phyloP scores from a whole-genome alignment of 768 basidiomycete genomes.

The Tylopilus vinaceipallidus region DNA sequence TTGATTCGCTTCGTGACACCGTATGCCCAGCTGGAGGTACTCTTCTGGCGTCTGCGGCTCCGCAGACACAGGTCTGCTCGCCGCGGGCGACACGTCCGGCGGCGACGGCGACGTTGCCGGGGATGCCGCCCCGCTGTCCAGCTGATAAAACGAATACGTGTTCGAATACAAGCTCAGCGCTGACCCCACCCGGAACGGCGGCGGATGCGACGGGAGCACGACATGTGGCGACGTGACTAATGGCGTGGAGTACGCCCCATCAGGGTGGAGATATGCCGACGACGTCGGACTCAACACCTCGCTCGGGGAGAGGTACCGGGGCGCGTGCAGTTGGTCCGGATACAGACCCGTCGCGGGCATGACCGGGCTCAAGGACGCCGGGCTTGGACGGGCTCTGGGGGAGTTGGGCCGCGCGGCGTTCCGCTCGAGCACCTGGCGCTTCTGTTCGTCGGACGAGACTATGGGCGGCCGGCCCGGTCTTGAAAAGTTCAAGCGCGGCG shows the following conservation, averaged over 20 bases:
- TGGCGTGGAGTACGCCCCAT: conserved; percentile 15
- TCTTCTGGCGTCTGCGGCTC: conserved; percentile 52
- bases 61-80: conserved; percentile 16
- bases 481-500: conserved; percentile 57
- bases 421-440: conserved; percentile 53
- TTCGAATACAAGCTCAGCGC: conserved; percentile 51
- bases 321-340: background rate
- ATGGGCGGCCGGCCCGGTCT: conserved; percentile 53
- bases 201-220: conserved; percentile 33
- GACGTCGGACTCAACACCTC: background rate
- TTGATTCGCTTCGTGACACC: conserved; percentile 72
- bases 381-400: conserved; percentile 21
- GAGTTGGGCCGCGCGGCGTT: conserved; percentile 45
- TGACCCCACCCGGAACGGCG: conserved; percentile 37
- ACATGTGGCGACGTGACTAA: conserved; percentile 8
- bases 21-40: conserved; percentile 73
- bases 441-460: conserved; percentile 37
- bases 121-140: conserved; percentile 46
- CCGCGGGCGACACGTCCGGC: conserved; percentile 13
- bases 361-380: conserved; percentile 10
- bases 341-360: conserved; percentile 24
- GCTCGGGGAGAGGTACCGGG: background rate
- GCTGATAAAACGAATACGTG: conserved; percentile 63
- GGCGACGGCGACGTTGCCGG: conserved; percentile 33
- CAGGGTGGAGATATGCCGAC: conserved; percentile 20